phyloP scores from a whole-genome alignment of 1,139 yeast species.

The Debaryomyces subglobosus region DNA sequence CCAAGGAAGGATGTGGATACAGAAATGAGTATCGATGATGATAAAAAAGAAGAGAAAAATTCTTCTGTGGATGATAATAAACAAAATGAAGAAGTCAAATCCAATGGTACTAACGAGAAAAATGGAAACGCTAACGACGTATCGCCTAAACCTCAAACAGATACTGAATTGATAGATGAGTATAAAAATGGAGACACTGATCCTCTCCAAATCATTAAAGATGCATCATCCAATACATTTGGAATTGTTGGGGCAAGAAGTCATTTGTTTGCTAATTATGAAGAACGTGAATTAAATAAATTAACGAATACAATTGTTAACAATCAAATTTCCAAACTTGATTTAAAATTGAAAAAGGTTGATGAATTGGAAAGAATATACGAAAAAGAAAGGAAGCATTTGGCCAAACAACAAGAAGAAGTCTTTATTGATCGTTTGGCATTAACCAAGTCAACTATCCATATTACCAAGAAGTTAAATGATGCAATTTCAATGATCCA shows the following conservation, averaged over 20 bases:
- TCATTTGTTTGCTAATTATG: constrained; percentile 78
- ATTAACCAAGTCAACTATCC: constrained; percentile 61
- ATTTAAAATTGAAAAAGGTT: constrained; percentile 72
- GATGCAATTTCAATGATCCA: constrained; percentile 45
- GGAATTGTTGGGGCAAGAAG: constrained; percentile 81
- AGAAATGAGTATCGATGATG: constrained; percentile 5
- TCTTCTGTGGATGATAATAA: constrained; percentile 5
- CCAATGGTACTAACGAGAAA: constrained; percentile 7
- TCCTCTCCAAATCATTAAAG: constrained; percentile 28
- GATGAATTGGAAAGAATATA: constrained; percentile 74
- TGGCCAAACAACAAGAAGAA: constrained; percentile 81
- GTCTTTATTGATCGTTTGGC: constrained; percentile 77
- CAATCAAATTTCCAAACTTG: constrained; percentile 73
- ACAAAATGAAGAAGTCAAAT: constrained; percentile 7
- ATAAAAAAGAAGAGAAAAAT: constrained; percentile 10
- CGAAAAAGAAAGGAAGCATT: constrained; percentile 74
- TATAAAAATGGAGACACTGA: constrained; percentile 9
- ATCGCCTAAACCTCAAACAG: constrained; percentile 7
- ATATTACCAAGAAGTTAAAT: constrained; percentile 52
- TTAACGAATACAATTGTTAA: constrained; percentile 63
- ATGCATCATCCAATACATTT: constrained; percentile 58
- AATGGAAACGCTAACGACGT: constrained; percentile 5
- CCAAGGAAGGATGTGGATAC: constrained; percentile 4
- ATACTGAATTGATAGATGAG: constrained; percentile 8
- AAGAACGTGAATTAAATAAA: constrained; percentile 77